These are phyloP conservation scores for Tolypocladium paradoxum DNA, from an alignment of 2,329 filamentous ascomycete genomes.

Conservation along the genomic window DNA sequence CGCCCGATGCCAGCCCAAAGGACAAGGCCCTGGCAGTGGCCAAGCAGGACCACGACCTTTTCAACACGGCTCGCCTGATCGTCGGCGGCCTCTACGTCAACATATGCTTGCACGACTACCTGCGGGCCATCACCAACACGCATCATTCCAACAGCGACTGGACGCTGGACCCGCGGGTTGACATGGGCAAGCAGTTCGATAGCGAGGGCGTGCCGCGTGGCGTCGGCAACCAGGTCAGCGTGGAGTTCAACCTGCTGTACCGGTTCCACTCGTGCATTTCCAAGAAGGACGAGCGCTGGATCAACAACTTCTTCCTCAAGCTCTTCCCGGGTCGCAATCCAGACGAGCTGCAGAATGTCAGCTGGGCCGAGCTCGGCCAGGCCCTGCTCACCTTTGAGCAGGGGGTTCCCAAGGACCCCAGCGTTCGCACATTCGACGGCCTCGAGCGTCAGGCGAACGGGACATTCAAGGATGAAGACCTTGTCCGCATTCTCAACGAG, in stretches of 20 bases:
- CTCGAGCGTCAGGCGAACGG: constrained; percentile 38
- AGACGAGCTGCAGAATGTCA: constrained; percentile 22
- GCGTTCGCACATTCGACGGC: constrained; percentile 35
- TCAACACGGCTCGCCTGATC: constrained; percentile 44
- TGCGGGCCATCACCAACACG: constrained; percentile 49
- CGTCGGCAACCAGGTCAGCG: constrained; percentile 55
- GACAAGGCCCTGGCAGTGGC: constrained; percentile 22
- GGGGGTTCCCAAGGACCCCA: constrained; percentile 29
- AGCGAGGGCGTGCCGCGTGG: constrained; percentile 39
- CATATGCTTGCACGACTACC: constrained; percentile 48
- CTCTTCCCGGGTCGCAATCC: constrained; percentile 24
- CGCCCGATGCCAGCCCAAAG: constrained; percentile 12
- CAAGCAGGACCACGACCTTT: constrained; percentile 40
- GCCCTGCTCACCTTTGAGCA: constrained; percentile 28
- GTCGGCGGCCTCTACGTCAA: constrained; percentile 45
- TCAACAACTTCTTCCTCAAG: constrained; percentile 39
- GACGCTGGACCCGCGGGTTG: constrained; percentile 53
- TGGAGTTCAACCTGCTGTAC: constrained; percentile 59
- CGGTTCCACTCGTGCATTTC: constrained; percentile 54
- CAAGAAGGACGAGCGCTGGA: constrained; percentile 50
- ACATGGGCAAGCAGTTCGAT: constrained; percentile 37
- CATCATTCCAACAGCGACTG: constrained; percentile 48
- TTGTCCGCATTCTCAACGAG: constrained; percentile 43
- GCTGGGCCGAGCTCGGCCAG: constrained; percentile 24
- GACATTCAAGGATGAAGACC: constrained; percentile 44